Evolutionary conservation across 768 basidiomycete genomes (phyloP).

Genomic region (Hysterangium stoloniferum): DNA sequence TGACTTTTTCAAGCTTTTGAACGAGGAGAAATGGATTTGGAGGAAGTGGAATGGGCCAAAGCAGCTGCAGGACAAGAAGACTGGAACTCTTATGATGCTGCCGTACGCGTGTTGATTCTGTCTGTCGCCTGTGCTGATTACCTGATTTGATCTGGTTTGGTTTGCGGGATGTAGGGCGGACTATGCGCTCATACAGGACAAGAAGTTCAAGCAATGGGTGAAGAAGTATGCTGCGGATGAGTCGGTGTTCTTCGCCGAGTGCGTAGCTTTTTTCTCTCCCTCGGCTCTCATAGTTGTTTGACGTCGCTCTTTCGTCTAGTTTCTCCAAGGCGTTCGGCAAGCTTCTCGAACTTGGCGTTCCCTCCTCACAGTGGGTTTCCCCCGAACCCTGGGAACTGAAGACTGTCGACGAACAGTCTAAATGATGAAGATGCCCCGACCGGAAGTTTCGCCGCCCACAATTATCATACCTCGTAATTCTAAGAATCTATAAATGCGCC

Average conservation of each 20-base stretch:
- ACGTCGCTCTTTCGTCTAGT: conserved; percentile 31
- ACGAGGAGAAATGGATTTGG: conserved; percentile 92
- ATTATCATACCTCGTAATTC: too few species aligned
- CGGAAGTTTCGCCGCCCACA: too few species aligned
- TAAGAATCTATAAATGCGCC: too few species aligned
- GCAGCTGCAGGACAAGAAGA: conserved; percentile 90
- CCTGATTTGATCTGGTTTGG: conserved; percentile 4
- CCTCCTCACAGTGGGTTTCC: conserved; percentile 63
- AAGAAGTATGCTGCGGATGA: conserved; percentile 82
- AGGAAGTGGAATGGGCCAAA: conserved; percentile 92
- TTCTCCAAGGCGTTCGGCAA: conserved; percentile 73
- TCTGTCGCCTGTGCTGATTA: conserved; percentile 1
- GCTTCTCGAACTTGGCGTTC: conserved; percentile 93
- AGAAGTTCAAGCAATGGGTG: conserved; percentile 83
- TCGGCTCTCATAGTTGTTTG: background rate
- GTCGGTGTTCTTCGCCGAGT: conserved; percentile 93
- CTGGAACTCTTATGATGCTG: conserved; percentile 88
- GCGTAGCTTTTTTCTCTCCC: conserved; percentile 23
- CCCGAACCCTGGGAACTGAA: conserved; percentile 74
- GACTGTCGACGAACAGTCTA: conserved; percentile 35
- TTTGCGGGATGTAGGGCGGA: conserved; percentile 51
- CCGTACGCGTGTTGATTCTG: conserved; percentile 62
- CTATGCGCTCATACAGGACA: conserved; percentile 84
- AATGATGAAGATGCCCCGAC: too few species aligned
- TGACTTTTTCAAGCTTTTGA: conserved; percentile 79